Conservation (phyloP, 306 rosid species). For the Corylus heterophylla region DNA sequence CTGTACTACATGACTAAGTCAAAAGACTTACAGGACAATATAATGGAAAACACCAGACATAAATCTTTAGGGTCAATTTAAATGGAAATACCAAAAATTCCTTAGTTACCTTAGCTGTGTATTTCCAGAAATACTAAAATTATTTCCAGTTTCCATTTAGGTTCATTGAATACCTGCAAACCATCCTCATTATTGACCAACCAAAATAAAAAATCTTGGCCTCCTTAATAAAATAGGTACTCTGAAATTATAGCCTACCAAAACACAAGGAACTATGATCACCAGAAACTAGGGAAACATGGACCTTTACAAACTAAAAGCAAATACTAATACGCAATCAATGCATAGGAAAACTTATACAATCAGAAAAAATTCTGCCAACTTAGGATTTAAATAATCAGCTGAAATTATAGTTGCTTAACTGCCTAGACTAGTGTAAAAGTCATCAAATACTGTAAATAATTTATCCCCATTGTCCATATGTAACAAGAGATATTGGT, state of each 20-base stretch:
- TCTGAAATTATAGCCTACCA: neutral
- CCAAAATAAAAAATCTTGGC: conserved; percentile 18
- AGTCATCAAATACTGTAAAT: neutral
- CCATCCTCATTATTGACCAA: conserved; percentile 28
- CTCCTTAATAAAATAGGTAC: conserved; percentile 6
- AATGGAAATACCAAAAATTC: neutral
- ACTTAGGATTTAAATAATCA: neutral
- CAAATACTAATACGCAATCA: neutral
- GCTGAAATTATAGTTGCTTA: neutral
- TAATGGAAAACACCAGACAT: neutral
- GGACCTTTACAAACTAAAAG: neutral
- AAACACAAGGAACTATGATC: conserved; percentile 18
- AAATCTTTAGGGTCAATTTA: conserved; percentile 16
- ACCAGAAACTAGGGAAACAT: neutral
- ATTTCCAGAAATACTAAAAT: conserved; percentile 77
- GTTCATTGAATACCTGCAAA: conserved; percentile 57
- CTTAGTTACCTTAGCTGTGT: conserved; percentile 64
- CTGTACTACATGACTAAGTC: neutral
- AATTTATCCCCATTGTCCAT: neutral
- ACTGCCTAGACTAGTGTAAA: neutral
- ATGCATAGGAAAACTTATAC: neutral
- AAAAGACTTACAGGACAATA: conserved; percentile 1
- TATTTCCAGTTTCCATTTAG: conserved; percentile 86
- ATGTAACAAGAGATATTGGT: neutral
- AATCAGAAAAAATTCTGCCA: neutral